Base-by-base conservation (phyloP, 257 asterid genomes). In the Pogostemon cablin region DNA sequence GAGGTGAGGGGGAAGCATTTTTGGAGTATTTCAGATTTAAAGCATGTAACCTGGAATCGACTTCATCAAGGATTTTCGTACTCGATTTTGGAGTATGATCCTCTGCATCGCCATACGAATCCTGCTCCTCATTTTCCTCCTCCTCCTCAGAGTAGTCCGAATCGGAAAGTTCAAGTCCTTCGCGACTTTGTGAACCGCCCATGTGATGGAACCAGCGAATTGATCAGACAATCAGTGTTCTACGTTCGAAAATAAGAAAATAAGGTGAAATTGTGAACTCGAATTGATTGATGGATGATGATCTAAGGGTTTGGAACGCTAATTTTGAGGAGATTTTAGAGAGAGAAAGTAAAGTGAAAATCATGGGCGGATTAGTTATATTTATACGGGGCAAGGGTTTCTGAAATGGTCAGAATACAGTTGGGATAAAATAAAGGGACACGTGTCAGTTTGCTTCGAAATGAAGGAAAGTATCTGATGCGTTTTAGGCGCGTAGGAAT, bases 101-200 rank as follows among this genome's bases (percentile, higher is more conserved):
- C 17, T 61, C 88, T 0, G 83, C 81, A 9, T 79, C 81, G 35
- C 87, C 95, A 55, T 77, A 71, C 68, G 86, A 84, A 64, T 32
- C 81, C 73, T 75, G 77, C 52, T 86, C 90, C 67, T 84, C 89
- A 55, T 73, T 79, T 56, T 79, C 87, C 57, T 75, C 83, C 37
- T 80, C 84, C n/a, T 81, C 87, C 25, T 74, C 89, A 3, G 90
- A 90, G 56, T 88, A 86, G 3, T 88, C 98, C 43, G 97, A 87
- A 70, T 90, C 99, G 73, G 97, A 89, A 41, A 95, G 97, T 2
- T 95, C 97, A 4, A 90, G 86, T 1, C 97, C 99, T 79, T 95
- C 98, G 48, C 98, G 95, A 72, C 99, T 95, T 7, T 95, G 96
- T 7, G 99, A 90, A 73, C 73, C 96, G 53, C 99, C 98, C 99